Conservation (phyloP, 2,329 filamentous ascomycete genomes). For the Ceratocystis eucalypticola region DNA sequence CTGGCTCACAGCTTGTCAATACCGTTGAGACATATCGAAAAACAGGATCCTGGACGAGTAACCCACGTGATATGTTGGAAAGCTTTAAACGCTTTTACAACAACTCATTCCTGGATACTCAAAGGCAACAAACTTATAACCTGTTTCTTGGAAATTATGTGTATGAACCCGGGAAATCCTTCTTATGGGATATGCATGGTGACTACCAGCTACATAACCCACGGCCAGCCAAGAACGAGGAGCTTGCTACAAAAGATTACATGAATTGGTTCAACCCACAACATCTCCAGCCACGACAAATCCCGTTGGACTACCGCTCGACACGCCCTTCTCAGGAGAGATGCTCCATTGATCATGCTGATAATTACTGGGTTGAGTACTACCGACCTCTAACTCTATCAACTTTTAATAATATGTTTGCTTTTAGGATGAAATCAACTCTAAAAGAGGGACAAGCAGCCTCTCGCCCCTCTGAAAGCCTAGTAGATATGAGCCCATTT, state of each 20-base stretch:
- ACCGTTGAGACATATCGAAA: slow-evolving; percentile 99
- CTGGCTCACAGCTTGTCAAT: slow-evolving; percentile 92
- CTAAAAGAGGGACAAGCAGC: slow-evolving; percentile 47
- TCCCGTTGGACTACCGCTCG: slow-evolving; percentile 35
- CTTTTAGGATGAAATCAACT: slow-evolving; percentile 83
- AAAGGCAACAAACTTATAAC: slow-evolving; percentile 95
- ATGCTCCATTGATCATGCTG: slow-evolving; percentile 48
- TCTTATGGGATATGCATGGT: slow-evolving; percentile 91
- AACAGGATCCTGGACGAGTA: slow-evolving; percentile 97
- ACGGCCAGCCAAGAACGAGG: slow-evolving; percentile 61
- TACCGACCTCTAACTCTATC: slow-evolving; percentile 81
- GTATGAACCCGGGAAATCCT: slow-evolving; percentile 71
- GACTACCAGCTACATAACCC: slow-evolving; percentile 95
- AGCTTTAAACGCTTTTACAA: slow-evolving; percentile 99
- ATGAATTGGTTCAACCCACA: slow-evolving; percentile 77
- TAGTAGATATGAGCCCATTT: slow-evolving; percentile 80
- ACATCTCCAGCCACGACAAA: slow-evolving; percentile 47
- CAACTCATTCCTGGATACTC: slow-evolving; percentile 95
- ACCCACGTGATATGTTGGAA: slow-evolving; percentile 96
- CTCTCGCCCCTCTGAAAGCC: slow-evolving; percentile 49
- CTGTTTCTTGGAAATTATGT: slow-evolving; percentile 94
- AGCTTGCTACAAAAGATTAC: slow-evolving; percentile 50
- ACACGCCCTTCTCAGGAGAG: background rate
- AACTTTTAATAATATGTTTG: slow-evolving; percentile 82
- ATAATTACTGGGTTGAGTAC: slow-evolving; percentile 97